Evolutionary conservation across 768 basidiomycete species (phyloP), one percentile per base, ranked within the genome.

Genomic region (Hypholoma sublateritium): DNA sequence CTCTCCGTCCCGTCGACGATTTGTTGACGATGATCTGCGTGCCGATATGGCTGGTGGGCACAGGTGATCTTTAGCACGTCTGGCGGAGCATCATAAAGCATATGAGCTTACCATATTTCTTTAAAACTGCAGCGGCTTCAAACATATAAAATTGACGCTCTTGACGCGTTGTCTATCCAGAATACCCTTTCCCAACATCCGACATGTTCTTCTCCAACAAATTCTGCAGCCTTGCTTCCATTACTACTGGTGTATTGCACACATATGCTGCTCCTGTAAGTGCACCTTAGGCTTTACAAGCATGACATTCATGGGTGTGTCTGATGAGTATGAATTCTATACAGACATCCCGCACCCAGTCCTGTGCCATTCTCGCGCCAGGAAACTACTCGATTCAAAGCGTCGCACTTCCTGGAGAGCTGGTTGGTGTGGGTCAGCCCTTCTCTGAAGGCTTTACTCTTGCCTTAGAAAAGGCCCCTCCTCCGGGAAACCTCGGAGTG

Each of bases 331-430:
- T 44, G 28, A 6, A 17, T 19, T 24, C 32, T 36, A 16, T 0
- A 24, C 4, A 49, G 24, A 7, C 46, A 22, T 44, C 47, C 14
- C 28, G 52, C 36, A 21, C 47, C 9, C 24, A 49, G 24, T 53
- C 43, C 21, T 58, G 57, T 47, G 39, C 50, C 53, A 35, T 25
- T 19, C 57, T 44, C 5, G 12, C 48, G 16, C 28, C 57, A 36
- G 57, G 57, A 50, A 58, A 58, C 19, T 58, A 58, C 28, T 49
- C 57, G 34, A 34, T 58, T 16, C 46, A 54, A 28, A 58, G 57
- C 28, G 47, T 58, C 5, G 47, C 57, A 14, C 41, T 58, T 9
- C 24, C 57, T 5, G 36, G 46, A 16, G 57, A 58, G 46, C 35
- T 58, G 4, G 47, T 58, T 8, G 48, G 52, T 7, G 37, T 58